Evolutionary conservation across 2,329 filamentous ascomycete genomes (phyloP), one percentile per base, ranked within the genome.

Genomic region (Hymenoscyphus scutula): DNA sequence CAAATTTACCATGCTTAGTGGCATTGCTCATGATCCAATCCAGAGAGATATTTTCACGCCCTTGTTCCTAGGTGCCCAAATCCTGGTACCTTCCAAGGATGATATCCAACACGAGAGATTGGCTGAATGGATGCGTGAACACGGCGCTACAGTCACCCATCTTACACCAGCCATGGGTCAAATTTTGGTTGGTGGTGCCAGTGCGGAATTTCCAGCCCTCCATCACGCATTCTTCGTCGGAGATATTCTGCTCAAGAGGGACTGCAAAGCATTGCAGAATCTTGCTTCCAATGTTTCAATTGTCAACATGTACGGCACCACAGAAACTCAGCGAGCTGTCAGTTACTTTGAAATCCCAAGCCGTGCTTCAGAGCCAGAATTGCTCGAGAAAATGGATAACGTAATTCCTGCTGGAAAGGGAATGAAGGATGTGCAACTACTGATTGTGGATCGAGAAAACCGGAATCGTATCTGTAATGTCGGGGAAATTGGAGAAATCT

Each of bases 101-200:
- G 87, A 92, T 69, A 98, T 98, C 64, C 85, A 89, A 60, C 90
- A 97, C 74, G 93, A 97, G 77, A 87, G 82, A 70, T 80, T 97
- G 15, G 89, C 89, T 4, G 92, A 96, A 72, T 99, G 95, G 95
- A 91, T 97, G 83, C 81, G 82, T 59, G 84, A 89, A 59, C 84
- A 90, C 72, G 78, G 83, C 61, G 86, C 90, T 2, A 96, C 88
- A 17, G 90, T 92, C 23, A 92, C 89, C 13, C 95, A 98, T 76
- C 78, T 98, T 45, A 99, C 95, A 1, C 95, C 95, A 10, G 95
- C 95, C 62, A 97, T 98, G 93, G 93, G 93, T 61, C 91, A 97
- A 70, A 95, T 98, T 65, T 79, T 98, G 1, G 88, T 94, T n/a
- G 93, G 92, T 53, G 91, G 90, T 68, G 90, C 92, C 27, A 88